Base-by-base conservation (phyloP, 1,284 basidiomycete genomes). In the Malassezia restricta region DNA sequence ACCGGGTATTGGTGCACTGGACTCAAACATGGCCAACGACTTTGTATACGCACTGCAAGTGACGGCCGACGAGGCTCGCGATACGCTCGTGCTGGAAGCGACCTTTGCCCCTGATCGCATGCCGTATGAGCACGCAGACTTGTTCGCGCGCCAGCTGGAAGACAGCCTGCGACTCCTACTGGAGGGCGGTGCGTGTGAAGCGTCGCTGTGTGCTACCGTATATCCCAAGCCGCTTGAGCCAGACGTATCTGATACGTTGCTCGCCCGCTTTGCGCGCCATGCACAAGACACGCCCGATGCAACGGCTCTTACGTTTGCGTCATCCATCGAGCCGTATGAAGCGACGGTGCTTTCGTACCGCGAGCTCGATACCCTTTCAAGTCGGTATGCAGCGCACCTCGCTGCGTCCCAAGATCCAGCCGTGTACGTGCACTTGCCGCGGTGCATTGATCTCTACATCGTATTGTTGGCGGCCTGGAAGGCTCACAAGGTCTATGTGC, bases 391-490 rank as follows among this genome's bases (percentile, higher is more conserved):
- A 1, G 12, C 32, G 1, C 52, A 57, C 28, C 49, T 71, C 9
- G 51, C 31, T 9, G 31, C 11, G 28, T 28, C 48, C 4, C 27
- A 15, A 11, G 40, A 44, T 27, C 20, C 12, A n/a, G 58, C 60
- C 5, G 44, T 71, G 31, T 66, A 58, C 12, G 64, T 71, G 5
- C 62, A 64, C 40, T 54, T 69, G 38, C 51, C 61, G 40, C 64
- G 63, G 33, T 54, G 59, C 0, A 40, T 64, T 6, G 55, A 59
- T n/a, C 49, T 67, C 2, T 71, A 68, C 32, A 53, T 59, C 1
- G 47, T 59, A 8, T 52, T 71, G n/a, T 42, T 71, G 5, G 66
- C 62, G 2, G 54, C 64, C 28, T 71, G 68, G 68, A 71, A 69
- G 51, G 61, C 64, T 1, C 62, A 59, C 30, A 68, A 66, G 45